Evolutionary conservation across 306 rosid species (phyloP).

Genomic region (Mucuna pruriens): DNA sequence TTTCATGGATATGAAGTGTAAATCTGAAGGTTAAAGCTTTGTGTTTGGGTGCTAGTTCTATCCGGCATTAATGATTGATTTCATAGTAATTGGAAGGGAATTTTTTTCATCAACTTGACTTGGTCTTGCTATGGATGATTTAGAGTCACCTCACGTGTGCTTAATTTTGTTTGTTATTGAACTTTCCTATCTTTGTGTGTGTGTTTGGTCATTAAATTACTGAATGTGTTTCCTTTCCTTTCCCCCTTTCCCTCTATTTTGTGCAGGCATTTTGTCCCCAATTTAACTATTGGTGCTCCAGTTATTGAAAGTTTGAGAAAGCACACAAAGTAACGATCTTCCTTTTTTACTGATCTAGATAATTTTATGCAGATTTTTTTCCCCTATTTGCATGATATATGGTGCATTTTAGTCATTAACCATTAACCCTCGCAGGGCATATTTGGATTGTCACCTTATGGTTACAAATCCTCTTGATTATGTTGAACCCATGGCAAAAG

Average conservation of each 20-base stretch:
- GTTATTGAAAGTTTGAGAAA: constrained; percentile 92
- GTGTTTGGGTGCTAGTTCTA: constrained; percentile 6
- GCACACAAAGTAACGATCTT: constrained; percentile 73
- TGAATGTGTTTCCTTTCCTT: constrained; percentile 23
- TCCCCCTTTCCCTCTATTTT: constrained; percentile 14
- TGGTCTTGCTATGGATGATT: constrained; percentile 31
- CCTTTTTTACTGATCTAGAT: not conserved
- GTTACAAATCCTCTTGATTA: constrained; percentile 94
- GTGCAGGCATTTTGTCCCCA: constrained; percentile 91
- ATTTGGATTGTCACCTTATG: constrained; percentile 98
- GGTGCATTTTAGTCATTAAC: constrained; percentile 22
- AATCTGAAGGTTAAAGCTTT: not conserved
- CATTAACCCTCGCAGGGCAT: constrained; percentile 61
- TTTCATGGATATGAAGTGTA: not conserved
- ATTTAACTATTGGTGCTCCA: constrained; percentile 94
- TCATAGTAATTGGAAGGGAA: constrained; percentile 22
- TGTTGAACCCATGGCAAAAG: constrained; percentile 82
- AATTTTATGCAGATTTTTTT: not conserved
- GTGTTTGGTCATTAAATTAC: constrained; percentile 1
- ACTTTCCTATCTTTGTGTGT: not conserved
- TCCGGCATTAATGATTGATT: not conserved
- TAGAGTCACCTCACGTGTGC: constrained; percentile 14
- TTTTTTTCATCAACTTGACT: constrained; percentile 27
- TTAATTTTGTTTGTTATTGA: not conserved
- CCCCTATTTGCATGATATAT: not conserved